phyloP scores from a whole-genome alignment of 441 rosid genomes.

The Bocquillonia castaneifolia region DNA sequence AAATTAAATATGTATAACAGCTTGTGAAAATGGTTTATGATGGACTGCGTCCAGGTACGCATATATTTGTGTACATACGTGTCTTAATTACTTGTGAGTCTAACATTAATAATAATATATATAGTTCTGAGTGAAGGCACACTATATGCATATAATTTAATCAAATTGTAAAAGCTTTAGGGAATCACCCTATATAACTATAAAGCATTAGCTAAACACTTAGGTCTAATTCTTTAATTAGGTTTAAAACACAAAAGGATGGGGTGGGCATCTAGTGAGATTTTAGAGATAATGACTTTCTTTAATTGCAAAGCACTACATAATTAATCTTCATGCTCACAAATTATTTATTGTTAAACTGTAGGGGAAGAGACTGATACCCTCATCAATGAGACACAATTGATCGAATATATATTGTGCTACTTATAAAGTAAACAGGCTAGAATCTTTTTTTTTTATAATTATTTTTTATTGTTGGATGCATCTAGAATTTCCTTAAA shows the following conservation, averaged over 20 bases:
- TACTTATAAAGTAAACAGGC: conserved; percentile 27
- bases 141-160: conserved; percentile 11
- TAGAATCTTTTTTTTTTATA: not conserved
- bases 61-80: no score
- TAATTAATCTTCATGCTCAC: conserved; percentile 15
- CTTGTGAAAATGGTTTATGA: no score
- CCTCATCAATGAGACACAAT: conserved; percentile 15
- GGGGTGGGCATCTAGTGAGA: conserved; percentile 37
- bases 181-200: conserved; percentile 33
- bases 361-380: conserved; percentile 31
- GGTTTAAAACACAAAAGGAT: conserved; percentile 22
- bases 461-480: conserved; percentile 7
- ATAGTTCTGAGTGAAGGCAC: conserved; percentile 3
- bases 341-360: conserved; percentile 7
- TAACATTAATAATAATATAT: not conserved
- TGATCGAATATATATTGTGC: conserved; percentile 29
- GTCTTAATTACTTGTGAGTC: not conserved
- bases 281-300: conserved; percentile 25
- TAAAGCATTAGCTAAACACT: conserved; percentile 31
- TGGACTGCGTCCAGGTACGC: no score
- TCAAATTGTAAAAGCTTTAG: conserved; percentile 15
- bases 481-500: conserved; percentile 5
- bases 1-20: no score
- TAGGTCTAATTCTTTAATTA: conserved; percentile 19
- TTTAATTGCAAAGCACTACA: conserved; percentile 27